Percentiles rank a stretch among this genome's conserved stretches.
phyloP scores from a whole-genome alignment of 768 basidiomycete species.

The Trametes elegans region DNA sequence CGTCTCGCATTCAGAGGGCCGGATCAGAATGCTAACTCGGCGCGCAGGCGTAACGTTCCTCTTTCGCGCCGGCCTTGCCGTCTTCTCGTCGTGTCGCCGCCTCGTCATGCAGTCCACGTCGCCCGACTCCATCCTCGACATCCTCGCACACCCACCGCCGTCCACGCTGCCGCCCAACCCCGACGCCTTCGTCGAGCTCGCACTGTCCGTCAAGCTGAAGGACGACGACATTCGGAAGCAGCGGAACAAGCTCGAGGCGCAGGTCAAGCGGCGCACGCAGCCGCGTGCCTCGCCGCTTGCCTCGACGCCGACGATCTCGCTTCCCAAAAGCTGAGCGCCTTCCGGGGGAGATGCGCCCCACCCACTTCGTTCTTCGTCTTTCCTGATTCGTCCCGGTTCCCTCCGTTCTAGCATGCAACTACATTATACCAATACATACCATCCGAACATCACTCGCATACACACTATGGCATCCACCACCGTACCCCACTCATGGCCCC shows the following conservation, averaged over 20 bases:
- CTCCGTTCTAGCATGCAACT: neutral
- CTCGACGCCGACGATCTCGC: conserved; percentile 13
- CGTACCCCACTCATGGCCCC: neutral
- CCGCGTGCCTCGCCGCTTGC: conserved; percentile 27
- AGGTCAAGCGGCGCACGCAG: conserved; percentile 58
- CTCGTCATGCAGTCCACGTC: conserved; percentile 50
- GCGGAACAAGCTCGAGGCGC: conserved; percentile 71
- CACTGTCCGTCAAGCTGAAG: conserved; percentile 65
- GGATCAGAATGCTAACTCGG: neutral
- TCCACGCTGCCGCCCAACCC: conserved; percentile 55
- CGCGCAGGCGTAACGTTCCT: conserved; percentile 65
- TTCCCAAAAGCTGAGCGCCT: conserved; percentile 11
- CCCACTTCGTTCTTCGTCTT: no score
- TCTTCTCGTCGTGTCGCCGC: conserved; percentile 60
- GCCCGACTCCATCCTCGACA: conserved; percentile 45
- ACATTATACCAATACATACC: neutral
- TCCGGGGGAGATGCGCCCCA: neutral
- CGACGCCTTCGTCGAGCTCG: conserved; percentile 61
- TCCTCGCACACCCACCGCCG: conserved; percentile 51
- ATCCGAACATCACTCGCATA: neutral
- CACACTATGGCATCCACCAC: neutral
- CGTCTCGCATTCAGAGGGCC: no score
- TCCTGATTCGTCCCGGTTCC: neutral
- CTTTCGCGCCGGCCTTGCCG: conserved; percentile 68
- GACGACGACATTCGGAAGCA: conserved; percentile 80